Evolutionary conservation across 306 rosid species (phyloP).

Genomic region (Fragaria iinumae): DNA sequence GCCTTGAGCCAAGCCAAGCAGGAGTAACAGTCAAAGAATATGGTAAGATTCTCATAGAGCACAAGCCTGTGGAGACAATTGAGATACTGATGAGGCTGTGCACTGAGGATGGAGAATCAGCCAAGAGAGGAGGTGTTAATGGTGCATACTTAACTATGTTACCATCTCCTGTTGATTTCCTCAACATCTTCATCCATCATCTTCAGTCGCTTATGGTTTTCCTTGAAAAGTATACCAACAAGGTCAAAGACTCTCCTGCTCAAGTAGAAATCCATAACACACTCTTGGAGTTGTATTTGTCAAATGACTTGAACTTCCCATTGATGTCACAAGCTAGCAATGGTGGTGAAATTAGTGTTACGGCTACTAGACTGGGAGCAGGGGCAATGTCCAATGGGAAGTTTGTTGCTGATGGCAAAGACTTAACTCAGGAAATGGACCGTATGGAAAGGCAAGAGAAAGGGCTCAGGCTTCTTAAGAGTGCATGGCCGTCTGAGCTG

Average conservation of each 20-base stretch:
- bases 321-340: constrained; percentile 57
- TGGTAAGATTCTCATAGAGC: constrained; percentile 94
- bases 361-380: constrained; percentile 33
- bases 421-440: constrained; percentile 43
- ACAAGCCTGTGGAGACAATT: constrained; percentile 88
- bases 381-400: constrained; percentile 50
- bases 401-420: constrained; percentile 37
- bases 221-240: constrained; percentile 82
- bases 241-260: constrained; percentile 93
- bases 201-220: constrained; percentile 89
- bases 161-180: constrained; percentile 99
- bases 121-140: constrained; percentile 47
- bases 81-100: constrained; percentile 87
- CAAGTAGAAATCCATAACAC: constrained; percentile 97
- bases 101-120: constrained; percentile 70
- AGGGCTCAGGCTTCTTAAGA: constrained; percentile 66
- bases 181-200: constrained; percentile 86
- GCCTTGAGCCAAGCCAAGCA: constrained; percentile 91
- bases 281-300: constrained; percentile 85
- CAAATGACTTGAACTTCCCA: constrained; percentile 79
- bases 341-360: constrained; percentile 39
- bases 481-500: constrained; percentile 77
- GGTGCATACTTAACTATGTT: constrained; percentile 66
- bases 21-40: constrained; percentile 93
- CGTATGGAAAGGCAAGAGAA: constrained; percentile 58